A percentile compares a stretch with the other conserved stretches of the same genome.
Evolutionary conservation across 768 basidiomycete species (phyloP).

Genomic region (Termitomyces heimii): DNA sequence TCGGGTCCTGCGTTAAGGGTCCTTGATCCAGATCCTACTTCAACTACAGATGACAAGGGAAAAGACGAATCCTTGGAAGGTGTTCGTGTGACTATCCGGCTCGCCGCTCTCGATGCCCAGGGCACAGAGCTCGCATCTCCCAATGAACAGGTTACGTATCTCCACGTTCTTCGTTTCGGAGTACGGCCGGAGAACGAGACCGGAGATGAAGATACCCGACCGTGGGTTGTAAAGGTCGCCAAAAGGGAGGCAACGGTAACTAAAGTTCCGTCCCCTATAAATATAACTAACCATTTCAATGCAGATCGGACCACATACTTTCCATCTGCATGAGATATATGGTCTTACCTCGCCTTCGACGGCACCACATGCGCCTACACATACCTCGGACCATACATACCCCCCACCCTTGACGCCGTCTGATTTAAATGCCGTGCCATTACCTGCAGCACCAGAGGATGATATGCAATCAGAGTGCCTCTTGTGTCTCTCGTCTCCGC

Average conservation of each 20-base stretch:
- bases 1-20: slow-evolving; percentile 76
- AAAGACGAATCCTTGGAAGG: slow-evolving; percentile 50
- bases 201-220: slow-evolving; percentile 53
- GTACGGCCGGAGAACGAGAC: slow-evolving; percentile 30
- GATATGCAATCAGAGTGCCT: slow-evolving; percentile 87
- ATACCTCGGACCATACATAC: slow-evolving; percentile 12
- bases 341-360: slow-evolving; percentile 64
- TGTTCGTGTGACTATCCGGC: slow-evolving; percentile 70
- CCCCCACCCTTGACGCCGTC: slow-evolving; percentile 17
- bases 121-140: slow-evolving; percentile 59
- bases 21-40: slow-evolving; percentile 61
- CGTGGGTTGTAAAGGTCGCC: slow-evolving; percentile 91
- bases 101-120: slow-evolving; percentile 77
- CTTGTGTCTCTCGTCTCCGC: slow-evolving; percentile 80
- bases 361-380: slow-evolving; percentile 19
- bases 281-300: neutral
- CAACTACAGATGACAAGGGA: slow-evolving; percentile 25
- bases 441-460: slow-evolving; percentile 38
- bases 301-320: slow-evolving; percentile 88
- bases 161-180: slow-evolving; percentile 77
- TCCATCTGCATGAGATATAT: slow-evolving; percentile 94
- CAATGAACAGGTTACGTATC: slow-evolving; percentile 87
- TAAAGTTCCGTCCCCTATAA: slow-evolving; percentile 2
- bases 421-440: slow-evolving; percentile 22
- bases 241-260: slow-evolving; percentile 82